Conservation (phyloP, 805 yeast genomes). For the Candida mattraensis region DNA sequence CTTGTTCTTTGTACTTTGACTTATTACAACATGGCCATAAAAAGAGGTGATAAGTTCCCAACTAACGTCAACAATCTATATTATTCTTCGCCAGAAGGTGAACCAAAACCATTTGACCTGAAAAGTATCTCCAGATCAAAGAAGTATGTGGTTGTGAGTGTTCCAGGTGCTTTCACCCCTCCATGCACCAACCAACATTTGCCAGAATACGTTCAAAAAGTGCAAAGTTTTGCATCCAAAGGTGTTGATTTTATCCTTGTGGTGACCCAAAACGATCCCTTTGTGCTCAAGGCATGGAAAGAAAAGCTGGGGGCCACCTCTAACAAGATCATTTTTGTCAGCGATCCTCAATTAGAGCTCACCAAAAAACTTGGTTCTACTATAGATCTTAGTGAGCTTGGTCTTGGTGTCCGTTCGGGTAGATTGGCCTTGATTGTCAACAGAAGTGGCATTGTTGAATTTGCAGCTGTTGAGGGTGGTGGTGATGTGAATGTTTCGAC, state of each 20-base stretch:
- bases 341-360: slow-evolving; percentile 61
- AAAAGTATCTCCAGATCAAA: slow-evolving; percentile 37
- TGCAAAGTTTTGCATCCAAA: slow-evolving; percentile 52
- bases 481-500: slow-evolving; percentile 29
- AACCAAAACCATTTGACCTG: slow-evolving; percentile 37
- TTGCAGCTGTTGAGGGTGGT: slow-evolving; percentile 28
- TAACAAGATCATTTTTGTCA: slow-evolving; percentile 53
- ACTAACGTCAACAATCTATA: slow-evolving; percentile 33
- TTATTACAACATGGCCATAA: slow-evolving; percentile 16
- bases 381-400: slow-evolving; percentile 52
- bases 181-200: slow-evolving; percentile 72
- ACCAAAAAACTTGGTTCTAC: slow-evolving; percentile 59
- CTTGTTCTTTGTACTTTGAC: not conserved
- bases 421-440: slow-evolving; percentile 71
- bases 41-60: slow-evolving; percentile 37
- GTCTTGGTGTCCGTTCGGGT: slow-evolving; percentile 57
- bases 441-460: slow-evolving; percentile 39
- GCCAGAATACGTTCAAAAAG: slow-evolving; percentile 59
- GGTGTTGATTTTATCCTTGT: slow-evolving; percentile 65
- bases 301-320: slow-evolving; percentile 39
- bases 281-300: slow-evolving; percentile 71
- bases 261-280: slow-evolving; percentile 68
- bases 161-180: slow-evolving; percentile 89
- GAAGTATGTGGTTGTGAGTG: slow-evolving; percentile 68
- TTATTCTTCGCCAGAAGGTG: slow-evolving; percentile 36